Percentiles rank a stretch among this genome's conserved stretches.
phyloP scores from a whole-genome alignment of 140 eudicot species.

The Anethum foeniculum region DNA sequence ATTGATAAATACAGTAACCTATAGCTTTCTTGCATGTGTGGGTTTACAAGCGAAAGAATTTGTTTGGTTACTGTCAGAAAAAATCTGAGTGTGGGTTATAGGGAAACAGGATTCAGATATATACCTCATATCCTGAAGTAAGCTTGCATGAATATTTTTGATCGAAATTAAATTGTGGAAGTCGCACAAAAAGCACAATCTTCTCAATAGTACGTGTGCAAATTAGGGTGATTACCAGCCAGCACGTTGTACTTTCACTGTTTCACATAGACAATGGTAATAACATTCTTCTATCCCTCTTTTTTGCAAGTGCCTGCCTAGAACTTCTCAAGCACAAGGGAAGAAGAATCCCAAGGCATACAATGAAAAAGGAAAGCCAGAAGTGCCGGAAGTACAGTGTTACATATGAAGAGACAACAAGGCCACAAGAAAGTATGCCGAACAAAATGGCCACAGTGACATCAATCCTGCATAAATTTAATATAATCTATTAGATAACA shows the following conservation, averaged over 20 bases:
- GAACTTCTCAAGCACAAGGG: slow-evolving; percentile 49
- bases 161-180: slow-evolving; percentile 1
- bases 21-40: slow-evolving; percentile 2
- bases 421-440: slow-evolving; percentile 35
- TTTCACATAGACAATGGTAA: slow-evolving; percentile 62
- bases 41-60: slow-evolving; percentile 23
- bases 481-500: neutral
- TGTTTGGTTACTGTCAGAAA: slow-evolving; percentile 17
- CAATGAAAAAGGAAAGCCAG: slow-evolving; percentile 50
- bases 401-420: slow-evolving; percentile 50
- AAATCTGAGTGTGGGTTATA: slow-evolving; percentile 9
- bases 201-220: slow-evolving; percentile 9
- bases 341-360: slow-evolving; percentile 43
- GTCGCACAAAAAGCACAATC: slow-evolving; percentile 10
- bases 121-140: slow-evolving; percentile 27
- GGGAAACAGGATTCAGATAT: slow-evolving; percentile 11
- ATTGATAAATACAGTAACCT: neutral
- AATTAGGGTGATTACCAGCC: slow-evolving; percentile 12
- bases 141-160: neutral
- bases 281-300: slow-evolving; percentile 48
- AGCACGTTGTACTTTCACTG: slow-evolving; percentile 3
- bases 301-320: slow-evolving; percentile 53
- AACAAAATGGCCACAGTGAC: slow-evolving; percentile 52
- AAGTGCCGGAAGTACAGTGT: slow-evolving; percentile 47
- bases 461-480: slow-evolving; percentile 44